Evolutionary conservation across 768 basidiomycete genomes (phyloP), one percentile per base, ranked within the genome.

Genomic region (Lanmaoa rubissima): DNA sequence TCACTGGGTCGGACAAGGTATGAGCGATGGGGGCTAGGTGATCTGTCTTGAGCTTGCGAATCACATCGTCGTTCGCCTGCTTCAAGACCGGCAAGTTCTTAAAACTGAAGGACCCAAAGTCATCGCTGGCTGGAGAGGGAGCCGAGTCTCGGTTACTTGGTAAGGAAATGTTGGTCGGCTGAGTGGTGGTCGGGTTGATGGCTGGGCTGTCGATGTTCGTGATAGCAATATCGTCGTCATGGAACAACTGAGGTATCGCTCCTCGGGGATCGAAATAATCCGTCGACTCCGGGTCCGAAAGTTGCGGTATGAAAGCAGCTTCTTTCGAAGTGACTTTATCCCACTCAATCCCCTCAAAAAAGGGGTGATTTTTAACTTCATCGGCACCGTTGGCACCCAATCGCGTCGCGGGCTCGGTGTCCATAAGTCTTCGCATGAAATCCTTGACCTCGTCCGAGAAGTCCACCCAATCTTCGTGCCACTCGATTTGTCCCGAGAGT

Each of bases 231-330:
- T 94, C 92, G 46, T 95, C 92, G 56, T 98, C 96, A 46, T 93
- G 88, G 81, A 98, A 97, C 36, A 92, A 75, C 67, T 94, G 91
- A 32, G 88, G 84, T 43, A 91, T 84, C 16, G 96, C 96, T 4
- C 97, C 97, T 43, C 97, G 87, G 58, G 94, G 84, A 75, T 99
- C 97, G 66, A 99, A 99, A 75, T 99, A 99, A 71, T 99, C 97
- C n/a, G 97, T 99, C 21, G 94, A 96, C 74, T 98, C 95, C 5
- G 95, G 94, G 73, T 98, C 95, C 14, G 89, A 84, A 35, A 97
- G 85, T 67, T 94, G 90, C 46, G 97, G 97, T 50, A 98, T 93
- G 76, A 99, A 99, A 34, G 88, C 91, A 11, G 94, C 94, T 73
- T 96, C 90, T 6, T 86, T 84, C 9, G 84, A 84, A 9, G 92